Base-by-base conservation (phyloP, 345 rosid genomes). In the Melaleuca quinquenervia region DNA sequence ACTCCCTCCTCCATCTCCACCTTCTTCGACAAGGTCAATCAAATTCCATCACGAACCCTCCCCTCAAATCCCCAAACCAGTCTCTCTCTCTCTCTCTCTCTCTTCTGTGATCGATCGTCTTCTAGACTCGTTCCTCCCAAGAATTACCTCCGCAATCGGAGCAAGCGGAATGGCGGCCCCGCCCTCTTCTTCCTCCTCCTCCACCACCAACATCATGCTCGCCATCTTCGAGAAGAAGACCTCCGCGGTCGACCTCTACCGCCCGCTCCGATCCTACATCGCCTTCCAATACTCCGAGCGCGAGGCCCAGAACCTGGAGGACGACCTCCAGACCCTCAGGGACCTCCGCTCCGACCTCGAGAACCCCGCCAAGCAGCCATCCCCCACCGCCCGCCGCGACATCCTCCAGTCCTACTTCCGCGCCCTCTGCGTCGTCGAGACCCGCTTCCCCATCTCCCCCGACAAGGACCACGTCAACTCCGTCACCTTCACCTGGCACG, bases 171-270 rank as follows among this genome's bases (percentile, higher is more conserved):
- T 64, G 6, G 5, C 85, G 3, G 58, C 82, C 22, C 50, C 48
- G 75, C 21, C 90, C 53, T 21, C 88, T 91, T 92, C 93, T 7
- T 87, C 91, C 26, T 74, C 94, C 9, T 70, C 93, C n/a, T 90
- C 96, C 18, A 90, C 94, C 83, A 87, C 98, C 50, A 97, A 97
- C 92, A 90, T 95, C 90, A 95, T 97, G 98, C 93, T 97, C 75
- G 98, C 99, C 22, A 91, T 96, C 87, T 90, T 92, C 92, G 99
- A 97, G 96, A 97, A 97, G 92, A 97, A 97, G 84, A 94, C 99
- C 16, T 86, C 78, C 44, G 20, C 97, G 24, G 29, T 94, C 87
- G 99, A 97, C 85, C 93, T 97, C 85, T 96, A 97, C 95, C 98
- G 98, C 53, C 98, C 99, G 14, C 90, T 97, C 82, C 99, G 99